Evolutionary conservation across 805 yeast species (phyloP).

Genomic region (Nakazawaea laoshanensis): DNA sequence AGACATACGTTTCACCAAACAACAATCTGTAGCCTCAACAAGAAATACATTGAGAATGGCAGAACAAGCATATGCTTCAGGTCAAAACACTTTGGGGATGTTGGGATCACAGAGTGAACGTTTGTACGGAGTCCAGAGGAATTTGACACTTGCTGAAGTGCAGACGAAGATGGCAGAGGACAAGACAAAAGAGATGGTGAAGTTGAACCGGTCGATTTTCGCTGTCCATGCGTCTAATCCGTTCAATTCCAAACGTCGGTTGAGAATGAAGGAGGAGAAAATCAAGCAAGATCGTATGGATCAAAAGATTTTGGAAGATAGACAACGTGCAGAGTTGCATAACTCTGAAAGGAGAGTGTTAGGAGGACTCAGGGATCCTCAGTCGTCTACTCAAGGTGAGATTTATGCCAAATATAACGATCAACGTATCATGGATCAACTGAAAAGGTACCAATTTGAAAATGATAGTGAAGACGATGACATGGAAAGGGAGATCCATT

Average conservation of each 20-base stretch:
- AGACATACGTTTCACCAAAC: slow-evolving; percentile 76
- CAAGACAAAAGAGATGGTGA: slow-evolving; percentile 70
- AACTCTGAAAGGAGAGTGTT: slow-evolving; percentile 64
- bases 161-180: slow-evolving; percentile 79
- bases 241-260: slow-evolving; percentile 72
- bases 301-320: slow-evolving; percentile 36
- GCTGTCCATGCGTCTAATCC: slow-evolving; percentile 81
- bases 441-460: slow-evolving; percentile 72
- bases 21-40: slow-evolving; percentile 78
- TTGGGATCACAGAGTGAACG: slow-evolving; percentile 91
- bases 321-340: slow-evolving; percentile 48
- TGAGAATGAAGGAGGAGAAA: slow-evolving; percentile 64
- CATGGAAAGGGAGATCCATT: slow-evolving; percentile 80
- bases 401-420: slow-evolving; percentile 37
- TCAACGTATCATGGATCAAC: slow-evolving; percentile 44
- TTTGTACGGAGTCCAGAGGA: slow-evolving; percentile 70
- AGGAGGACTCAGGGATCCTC: slow-evolving; percentile 41
- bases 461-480: slow-evolving; percentile 91
- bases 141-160: slow-evolving; percentile 66
- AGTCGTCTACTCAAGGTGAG: slow-evolving; percentile 18
- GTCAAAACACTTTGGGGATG: slow-evolving; percentile 80
- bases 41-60: slow-evolving; percentile 73
- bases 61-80: slow-evolving; percentile 63
- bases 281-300: slow-evolving; percentile 37
- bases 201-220: slow-evolving; percentile 73